phyloP scores from a whole-genome alignment of 768 basidiomycete genomes.

The Fomitopsis pulvina region DNA sequence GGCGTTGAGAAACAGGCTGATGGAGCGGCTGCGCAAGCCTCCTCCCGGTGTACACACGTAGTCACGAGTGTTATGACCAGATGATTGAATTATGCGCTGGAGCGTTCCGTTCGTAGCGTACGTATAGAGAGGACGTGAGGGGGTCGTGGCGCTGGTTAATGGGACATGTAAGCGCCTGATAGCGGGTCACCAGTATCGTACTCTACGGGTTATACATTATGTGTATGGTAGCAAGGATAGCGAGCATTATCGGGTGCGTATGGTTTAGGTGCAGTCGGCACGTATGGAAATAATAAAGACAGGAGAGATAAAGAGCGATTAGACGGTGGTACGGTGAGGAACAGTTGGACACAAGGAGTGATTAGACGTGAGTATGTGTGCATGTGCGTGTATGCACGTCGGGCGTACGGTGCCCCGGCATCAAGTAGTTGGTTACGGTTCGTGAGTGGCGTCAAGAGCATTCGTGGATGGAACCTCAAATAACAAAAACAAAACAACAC shows the following conservation, averaged over 20 bases:
- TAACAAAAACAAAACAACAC: no score
- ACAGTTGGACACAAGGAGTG: background rate
- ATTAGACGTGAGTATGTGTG: slow-evolving; percentile 3
- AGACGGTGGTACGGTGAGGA: background rate
- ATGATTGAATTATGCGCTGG: background rate
- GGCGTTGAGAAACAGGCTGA: slow-evolving; percentile 8
- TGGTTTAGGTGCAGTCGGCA: background rate
- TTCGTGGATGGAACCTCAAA: slow-evolving; percentile 16
- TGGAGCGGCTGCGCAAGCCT: background rate
- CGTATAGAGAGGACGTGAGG: background rate
- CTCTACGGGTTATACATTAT: background rate
- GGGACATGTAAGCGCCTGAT: no score
- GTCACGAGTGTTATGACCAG: background rate
- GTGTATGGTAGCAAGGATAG: no score
- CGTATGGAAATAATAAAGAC: no score
- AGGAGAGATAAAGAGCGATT: background rate
- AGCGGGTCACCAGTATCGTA: no score
- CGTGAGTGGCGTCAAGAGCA: slow-evolving; percentile 15
- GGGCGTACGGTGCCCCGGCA: background rate
- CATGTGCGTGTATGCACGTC: background rate
- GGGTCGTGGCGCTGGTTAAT: no score
- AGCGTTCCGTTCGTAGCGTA: background rate
- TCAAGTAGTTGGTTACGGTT: slow-evolving; percentile 5
- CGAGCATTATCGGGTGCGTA: no score
- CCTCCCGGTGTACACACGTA: background rate